phyloP scores from a whole-genome alignment of 345 rosid genomes.

The Dipteronia sinensis region DNA sequence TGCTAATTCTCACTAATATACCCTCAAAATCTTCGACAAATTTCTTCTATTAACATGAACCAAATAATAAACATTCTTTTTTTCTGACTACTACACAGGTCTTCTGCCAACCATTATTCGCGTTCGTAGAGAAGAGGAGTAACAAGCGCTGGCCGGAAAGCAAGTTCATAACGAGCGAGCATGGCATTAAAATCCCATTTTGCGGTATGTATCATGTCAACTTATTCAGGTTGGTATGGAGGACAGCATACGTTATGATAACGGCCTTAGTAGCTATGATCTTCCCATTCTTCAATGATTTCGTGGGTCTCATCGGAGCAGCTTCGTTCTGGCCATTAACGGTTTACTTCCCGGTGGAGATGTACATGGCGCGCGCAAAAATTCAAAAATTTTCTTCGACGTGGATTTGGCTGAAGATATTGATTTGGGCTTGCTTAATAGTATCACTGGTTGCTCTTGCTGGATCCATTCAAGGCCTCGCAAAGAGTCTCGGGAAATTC shows the following conservation, averaged over 20 bases:
- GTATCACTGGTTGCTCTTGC: conserved; percentile 64
- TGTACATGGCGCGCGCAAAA: conserved; percentile 66
- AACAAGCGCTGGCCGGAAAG: conserved; percentile 57
- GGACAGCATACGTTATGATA: conserved; percentile 62
- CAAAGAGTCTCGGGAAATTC: conserved; percentile 51
- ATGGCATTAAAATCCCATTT: conserved; percentile 39
- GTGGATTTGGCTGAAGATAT: conserved; percentile 70
- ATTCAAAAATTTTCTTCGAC: conserved; percentile 50
- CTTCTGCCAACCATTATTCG: conserved; percentile 68
- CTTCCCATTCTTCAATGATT: conserved; percentile 88
- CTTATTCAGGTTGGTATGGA: conserved; percentile 71
- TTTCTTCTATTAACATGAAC: too few relatives aligned
- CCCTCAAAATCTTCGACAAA: too few relatives aligned
- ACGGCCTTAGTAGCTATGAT: conserved; percentile 75
- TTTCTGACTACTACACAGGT: conserved; percentile 42
- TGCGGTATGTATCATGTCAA: conserved; percentile 50
- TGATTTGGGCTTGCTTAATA: conserved; percentile 55
- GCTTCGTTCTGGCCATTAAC: conserved; percentile 83
- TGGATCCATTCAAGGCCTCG: conserved; percentile 79
- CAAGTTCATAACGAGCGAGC: conserved; percentile 59
- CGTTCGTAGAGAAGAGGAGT: conserved; percentile 57
- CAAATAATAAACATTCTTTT: too few relatives aligned
- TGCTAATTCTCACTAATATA: too few relatives aligned
- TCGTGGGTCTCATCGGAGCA: conserved; percentile 81
- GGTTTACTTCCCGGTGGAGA: conserved; percentile 81